phyloP scores from a whole-genome alignment of 306 rosid genomes.

The Cucumis hystrix region DNA sequence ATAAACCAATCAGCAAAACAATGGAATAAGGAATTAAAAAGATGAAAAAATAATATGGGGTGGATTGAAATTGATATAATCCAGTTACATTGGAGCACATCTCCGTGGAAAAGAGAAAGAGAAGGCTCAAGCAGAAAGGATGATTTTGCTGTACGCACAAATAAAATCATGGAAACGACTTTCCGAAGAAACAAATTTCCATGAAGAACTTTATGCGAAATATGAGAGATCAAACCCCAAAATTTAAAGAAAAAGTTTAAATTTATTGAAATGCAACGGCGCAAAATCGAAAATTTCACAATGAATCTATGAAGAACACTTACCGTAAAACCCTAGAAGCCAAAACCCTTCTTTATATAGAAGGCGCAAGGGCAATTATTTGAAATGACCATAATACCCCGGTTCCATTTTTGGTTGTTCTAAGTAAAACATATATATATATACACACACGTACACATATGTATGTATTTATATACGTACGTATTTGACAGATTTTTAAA shows the following conservation, averaged over 20 bases:
- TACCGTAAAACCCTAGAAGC: not conserved
- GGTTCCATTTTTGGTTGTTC: not conserved
- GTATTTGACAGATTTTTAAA: too few species aligned
- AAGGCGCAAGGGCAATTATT: not conserved
- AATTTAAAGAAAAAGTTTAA: not conserved
- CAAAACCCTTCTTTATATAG: not conserved
- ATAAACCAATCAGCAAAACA: not conserved
- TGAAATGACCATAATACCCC: not conserved
- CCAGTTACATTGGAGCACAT: slow-evolving; percentile 81
- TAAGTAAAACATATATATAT: too few species aligned
- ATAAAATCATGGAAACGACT: slow-evolving; percentile 55
- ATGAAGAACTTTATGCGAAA: slow-evolving; percentile 63
- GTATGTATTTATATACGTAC: too few species aligned
- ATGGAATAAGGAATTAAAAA: not conserved
- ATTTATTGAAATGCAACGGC: not conserved
- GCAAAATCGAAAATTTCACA: not conserved
- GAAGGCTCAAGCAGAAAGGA: slow-evolving; percentile 90
- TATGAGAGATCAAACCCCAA: not conserved
- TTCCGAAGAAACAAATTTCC: slow-evolving; percentile 17
- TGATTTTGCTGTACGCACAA: slow-evolving; percentile 39
- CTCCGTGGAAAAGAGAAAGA: slow-evolving; percentile 27
- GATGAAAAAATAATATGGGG: not conserved
- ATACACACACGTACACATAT: too few species aligned
- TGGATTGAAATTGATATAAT: slow-evolving; percentile 19
- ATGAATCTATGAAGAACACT: not conserved